Base-by-base conservation (phyloP, 1,139 yeast genomes). In the Pichia sp. region DNA sequence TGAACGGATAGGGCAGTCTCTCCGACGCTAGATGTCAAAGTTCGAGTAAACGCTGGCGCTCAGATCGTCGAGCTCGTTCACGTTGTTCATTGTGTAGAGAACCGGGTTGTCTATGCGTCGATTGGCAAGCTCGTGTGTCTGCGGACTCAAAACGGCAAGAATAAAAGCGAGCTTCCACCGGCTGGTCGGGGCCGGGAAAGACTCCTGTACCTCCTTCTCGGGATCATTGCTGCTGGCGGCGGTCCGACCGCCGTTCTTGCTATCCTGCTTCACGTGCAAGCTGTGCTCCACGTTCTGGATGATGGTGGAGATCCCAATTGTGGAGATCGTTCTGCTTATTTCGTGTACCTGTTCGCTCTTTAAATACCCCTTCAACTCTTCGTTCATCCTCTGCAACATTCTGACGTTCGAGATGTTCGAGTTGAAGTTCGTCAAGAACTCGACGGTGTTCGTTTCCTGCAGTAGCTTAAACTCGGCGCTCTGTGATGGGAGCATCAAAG, bases 11-110 rank as follows among this genome's bases (percentile, higher is more conserved):
- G 23, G 23, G 23, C 2, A 19, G 23, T 19, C 23, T 3, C 23
- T 11, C 34, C 4, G 11, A 4, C n/a, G 8, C 46, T 52, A 64
- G n/a, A 64, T 58, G 51, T 66, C 67, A 47, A 87, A 89, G 67
- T 90, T 90, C 38, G 96, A 86, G 69, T 92, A 92, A 8, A 92
- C 93, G 63, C 90, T 80, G 5, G 97, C 97, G 71, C 96, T 85
- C 64, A 92, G 80, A 58, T 90, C 96, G 62, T 89, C 95, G 59
- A 92, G 77, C 59, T 84, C 90, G 30, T 82, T 84, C 38, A 82
- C 74, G 53, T 76, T 75, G 66, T 82, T 82, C 64, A 83, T 66
- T 45, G 72, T 72, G 65, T 76, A 68, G 46, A 77, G 67, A 52
- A 79, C 79, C 53, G 77, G 80, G 60, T 79, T 79, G 31, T 78